phyloP scores from a whole-genome alignment of 192 early-diverging fungal species.

The Umbelopsis ramanniana region DNA sequence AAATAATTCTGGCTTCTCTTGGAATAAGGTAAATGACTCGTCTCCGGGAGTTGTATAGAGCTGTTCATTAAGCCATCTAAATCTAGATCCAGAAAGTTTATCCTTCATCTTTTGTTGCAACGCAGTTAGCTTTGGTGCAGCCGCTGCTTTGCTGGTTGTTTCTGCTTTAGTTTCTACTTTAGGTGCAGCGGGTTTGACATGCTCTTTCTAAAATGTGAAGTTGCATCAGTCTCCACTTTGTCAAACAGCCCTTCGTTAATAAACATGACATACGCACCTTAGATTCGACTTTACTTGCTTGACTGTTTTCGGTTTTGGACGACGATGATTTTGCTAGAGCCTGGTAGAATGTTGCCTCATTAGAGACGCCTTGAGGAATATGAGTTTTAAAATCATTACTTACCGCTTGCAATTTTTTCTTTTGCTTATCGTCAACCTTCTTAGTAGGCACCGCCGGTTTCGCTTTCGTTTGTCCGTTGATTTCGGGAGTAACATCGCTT shows the following conservation, averaged over 20 bases:
- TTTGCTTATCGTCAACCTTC: conserved; percentile 26
- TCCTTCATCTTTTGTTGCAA: conserved; percentile 46
- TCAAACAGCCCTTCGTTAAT: too few species aligned
- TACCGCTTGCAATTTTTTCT: conserved; percentile 35
- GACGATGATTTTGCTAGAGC: conserved; percentile 5
- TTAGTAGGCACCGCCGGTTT: neutral
- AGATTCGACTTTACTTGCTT: neutral
- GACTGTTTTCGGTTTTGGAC: neutral
- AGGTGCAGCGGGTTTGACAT: neutral
- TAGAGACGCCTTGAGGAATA: neutral
- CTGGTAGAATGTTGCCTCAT: neutral
- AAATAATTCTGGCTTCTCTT: conserved; percentile 87
- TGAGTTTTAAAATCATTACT: neutral
- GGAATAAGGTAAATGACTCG: conserved; percentile 77
- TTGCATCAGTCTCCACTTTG: too few species aligned
- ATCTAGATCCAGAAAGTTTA: conserved; percentile 76
- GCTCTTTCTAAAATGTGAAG: too few species aligned
- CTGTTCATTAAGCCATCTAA: conserved; percentile 93
- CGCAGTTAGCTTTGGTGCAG: conserved; percentile 29
- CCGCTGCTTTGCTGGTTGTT: conserved; percentile 8
- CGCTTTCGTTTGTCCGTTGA: neutral
- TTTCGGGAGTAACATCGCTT: neutral
- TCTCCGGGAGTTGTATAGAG: conserved; percentile 88
- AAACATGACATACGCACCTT: too few species aligned
- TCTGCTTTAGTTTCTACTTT: neutral